These are phyloP conservation scores for Athelia psychrophila DNA, from an alignment of 1,284 basidiomycete genomes.

Conservation along the genomic window DNA sequence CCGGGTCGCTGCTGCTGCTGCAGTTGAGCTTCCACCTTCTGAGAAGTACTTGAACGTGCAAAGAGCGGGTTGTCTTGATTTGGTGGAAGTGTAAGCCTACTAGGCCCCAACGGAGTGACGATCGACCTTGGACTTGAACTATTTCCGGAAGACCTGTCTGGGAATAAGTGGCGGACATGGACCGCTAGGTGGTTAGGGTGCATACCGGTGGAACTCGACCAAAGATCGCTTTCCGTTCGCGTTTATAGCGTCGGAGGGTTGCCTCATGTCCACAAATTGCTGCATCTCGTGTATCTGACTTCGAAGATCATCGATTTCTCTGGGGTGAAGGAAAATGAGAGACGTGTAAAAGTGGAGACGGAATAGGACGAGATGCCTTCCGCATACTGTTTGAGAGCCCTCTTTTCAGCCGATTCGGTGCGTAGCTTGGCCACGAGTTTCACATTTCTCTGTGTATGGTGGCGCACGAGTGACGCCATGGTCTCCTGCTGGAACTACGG, in stretches of 20 bases:
- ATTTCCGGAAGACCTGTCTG: constrained; percentile 24
- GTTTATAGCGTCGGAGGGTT: constrained; percentile 40
- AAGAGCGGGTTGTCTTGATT: constrained; percentile 49
- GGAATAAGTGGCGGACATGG: constrained; percentile 13
- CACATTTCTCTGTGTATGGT: constrained; percentile 51
- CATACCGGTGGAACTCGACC: constrained; percentile 44
- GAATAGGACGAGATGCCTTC: not conserved
- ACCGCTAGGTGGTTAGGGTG: constrained; percentile 10
- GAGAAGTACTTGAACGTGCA: constrained; percentile 16
- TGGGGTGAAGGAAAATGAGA: constrained; percentile 21
- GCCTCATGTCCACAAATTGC: constrained; percentile 25
- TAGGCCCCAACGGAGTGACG: constrained; percentile 47
- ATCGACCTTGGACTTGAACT: constrained; percentile 57
- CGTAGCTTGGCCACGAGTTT: constrained; percentile 52
- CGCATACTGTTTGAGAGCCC: constrained; percentile 50
- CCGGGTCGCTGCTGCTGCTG: constrained; percentile 34
- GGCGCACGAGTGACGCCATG: constrained; percentile 62
- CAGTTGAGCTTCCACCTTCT: constrained; percentile 6
- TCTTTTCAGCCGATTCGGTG: constrained; percentile 42
- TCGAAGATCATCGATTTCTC: constrained; percentile 48
- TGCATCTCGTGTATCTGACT: constrained; percentile 48
- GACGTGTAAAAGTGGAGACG: constrained; percentile 1
- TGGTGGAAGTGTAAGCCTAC: constrained; percentile 57
- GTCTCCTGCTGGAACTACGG: constrained; percentile 73
- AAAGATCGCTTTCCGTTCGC: constrained; percentile 65